Evolutionary conservation across 2,329 filamentous ascomycete genomes (phyloP), one percentile per base, ranked within the genome.

Genomic region (Clarireedia paspali): DNA sequence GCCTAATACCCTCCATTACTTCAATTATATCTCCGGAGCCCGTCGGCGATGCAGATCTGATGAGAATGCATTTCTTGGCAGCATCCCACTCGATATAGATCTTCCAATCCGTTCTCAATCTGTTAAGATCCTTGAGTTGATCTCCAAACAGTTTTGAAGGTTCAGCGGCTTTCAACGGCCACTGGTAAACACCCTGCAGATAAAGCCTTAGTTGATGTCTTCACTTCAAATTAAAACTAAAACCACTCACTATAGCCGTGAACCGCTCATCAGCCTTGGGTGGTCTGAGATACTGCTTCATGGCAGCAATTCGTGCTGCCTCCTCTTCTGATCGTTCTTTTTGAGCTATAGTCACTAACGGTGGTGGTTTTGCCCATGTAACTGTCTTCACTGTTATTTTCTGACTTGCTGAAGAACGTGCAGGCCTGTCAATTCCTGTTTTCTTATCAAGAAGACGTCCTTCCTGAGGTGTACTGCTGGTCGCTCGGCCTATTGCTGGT

Each of bases 1-100:
- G 46, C 50, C 63, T 57, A 30, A 69, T 66, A 14, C 56, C 63
- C 20, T 58, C 50, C 15, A 67, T 58, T 0, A 62, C 58, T 10
- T 47, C 49, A 10, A 23, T 20, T 2, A 66, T 40, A 17, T 12
- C 55, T 1, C 9, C 50, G 17, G 47, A 44, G 9, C 57, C 20
- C 10, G 42, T 24, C 2, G 42, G n/a, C 17, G 40, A 10, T 15
- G 17, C 2, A 7, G 60, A 57, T 20, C 47, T 58, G 23, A 65
- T 56, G 14, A 46, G 50, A 23, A 66, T 36, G 24, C 50, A 62
- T 20, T 57, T 48, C 7, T 26, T 53, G 5, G 50, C 36, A 23
- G 49, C 44, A 36, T 57, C 44, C 59, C 56, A 61, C 23, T 56
- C 40, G 45, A 65, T 64, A 50, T 55, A 64, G 6, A 68, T 61